Percentiles rank a stretch among this genome's conserved stretches.
Conservation (phyloP, 345 rosid genomes). For the Gossypium longicalyx region DNA sequence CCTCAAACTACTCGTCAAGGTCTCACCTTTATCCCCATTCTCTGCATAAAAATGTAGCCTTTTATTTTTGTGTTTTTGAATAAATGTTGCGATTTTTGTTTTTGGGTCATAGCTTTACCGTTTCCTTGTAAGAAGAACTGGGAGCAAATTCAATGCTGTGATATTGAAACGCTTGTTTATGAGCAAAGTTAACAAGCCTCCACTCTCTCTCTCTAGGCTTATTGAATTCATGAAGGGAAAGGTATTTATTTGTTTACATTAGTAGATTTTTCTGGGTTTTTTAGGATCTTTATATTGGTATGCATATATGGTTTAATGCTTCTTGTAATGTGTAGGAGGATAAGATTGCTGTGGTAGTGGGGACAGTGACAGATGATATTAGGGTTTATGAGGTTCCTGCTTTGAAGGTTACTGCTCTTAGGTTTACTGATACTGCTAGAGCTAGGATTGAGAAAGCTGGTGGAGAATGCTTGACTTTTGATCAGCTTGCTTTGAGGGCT, state of each 20-base stretch:
- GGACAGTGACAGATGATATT: slow-evolving; percentile 82
- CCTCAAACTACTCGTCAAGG: slow-evolving; percentile 94
- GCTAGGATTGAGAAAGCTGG: slow-evolving; percentile 98
- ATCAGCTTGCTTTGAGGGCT: slow-evolving; percentile 88
- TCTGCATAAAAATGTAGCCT: background rate
- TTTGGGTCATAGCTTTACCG: slow-evolving; percentile 55
- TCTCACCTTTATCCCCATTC: slow-evolving; percentile 10
- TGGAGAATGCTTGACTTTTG: slow-evolving; percentile 94
- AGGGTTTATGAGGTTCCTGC: slow-evolving; percentile 86
- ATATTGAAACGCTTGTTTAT: slow-evolving; percentile 88
- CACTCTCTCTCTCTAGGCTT: slow-evolving; percentile 80
- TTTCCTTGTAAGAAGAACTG: slow-evolving; percentile 82
- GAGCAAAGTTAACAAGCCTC: slow-evolving; percentile 92
- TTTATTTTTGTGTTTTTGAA: background rate
- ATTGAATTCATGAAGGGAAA: slow-evolving; percentile 57
- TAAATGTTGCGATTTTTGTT: background rate
- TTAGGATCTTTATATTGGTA: background rate
- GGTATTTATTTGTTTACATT: slow-evolving; percentile 31
- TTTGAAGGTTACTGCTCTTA: slow-evolving; percentile 75
- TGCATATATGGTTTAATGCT: background rate
- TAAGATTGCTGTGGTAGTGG: slow-evolving; percentile 82
- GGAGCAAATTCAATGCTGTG: slow-evolving; percentile 89
- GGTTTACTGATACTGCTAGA: slow-evolving; percentile 85
- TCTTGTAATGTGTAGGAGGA: slow-evolving; percentile 40
- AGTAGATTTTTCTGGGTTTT: background rate